Evolutionary conservation across 352 stramenopile species (phyloP).

Genomic region (Paralagenidium karlingii): DNA sequence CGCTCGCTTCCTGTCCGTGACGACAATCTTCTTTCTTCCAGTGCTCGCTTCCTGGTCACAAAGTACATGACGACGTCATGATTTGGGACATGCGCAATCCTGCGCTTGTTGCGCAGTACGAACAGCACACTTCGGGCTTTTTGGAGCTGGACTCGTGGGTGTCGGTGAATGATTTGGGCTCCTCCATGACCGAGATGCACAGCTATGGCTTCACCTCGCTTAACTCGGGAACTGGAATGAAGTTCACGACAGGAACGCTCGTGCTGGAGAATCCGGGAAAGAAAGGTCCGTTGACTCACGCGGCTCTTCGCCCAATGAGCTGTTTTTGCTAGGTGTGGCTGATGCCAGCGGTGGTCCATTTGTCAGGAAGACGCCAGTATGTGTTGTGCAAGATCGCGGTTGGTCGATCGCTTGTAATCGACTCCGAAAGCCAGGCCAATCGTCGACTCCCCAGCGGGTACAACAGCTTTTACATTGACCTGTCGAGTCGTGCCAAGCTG

Average conservation of each 20-base stretch:
- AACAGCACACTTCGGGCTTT: slow-evolving; percentile 24
- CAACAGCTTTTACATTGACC: slow-evolving; percentile 55
- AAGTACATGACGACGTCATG: slow-evolving; percentile 37
- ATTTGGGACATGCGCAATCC: slow-evolving; percentile 70
- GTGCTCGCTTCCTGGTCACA: slow-evolving; percentile 38
- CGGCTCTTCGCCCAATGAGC: too few species aligned
- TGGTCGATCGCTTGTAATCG: slow-evolving; percentile 36
- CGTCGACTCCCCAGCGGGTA: slow-evolving; percentile 35
- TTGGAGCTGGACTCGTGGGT: slow-evolving; percentile 71
- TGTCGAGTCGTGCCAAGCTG: slow-evolving; percentile 1
- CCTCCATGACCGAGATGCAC: slow-evolving; percentile 36
- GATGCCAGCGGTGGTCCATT: too few species aligned
- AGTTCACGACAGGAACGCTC: slow-evolving; percentile 52
- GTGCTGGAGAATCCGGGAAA: slow-evolving; percentile 4
- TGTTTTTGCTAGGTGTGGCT: too few species aligned
- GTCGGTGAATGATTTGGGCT: slow-evolving; percentile 45
- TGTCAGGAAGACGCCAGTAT: slow-evolving; percentile 30
- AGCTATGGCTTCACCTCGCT: slow-evolving; percentile 37
- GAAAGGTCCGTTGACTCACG: slow-evolving; percentile 1
- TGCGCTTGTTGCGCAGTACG: slow-evolving; percentile 38
- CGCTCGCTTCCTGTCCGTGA: neutral
- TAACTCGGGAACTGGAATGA: slow-evolving; percentile 27
- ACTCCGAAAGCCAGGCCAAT: slow-evolving; percentile 26
- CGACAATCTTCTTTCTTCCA: slow-evolving; percentile 2
- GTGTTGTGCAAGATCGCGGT: slow-evolving; percentile 70